Evolutionary conservation across 345 rosid species (phyloP).

Genomic region (Cardamine occulta): DNA sequence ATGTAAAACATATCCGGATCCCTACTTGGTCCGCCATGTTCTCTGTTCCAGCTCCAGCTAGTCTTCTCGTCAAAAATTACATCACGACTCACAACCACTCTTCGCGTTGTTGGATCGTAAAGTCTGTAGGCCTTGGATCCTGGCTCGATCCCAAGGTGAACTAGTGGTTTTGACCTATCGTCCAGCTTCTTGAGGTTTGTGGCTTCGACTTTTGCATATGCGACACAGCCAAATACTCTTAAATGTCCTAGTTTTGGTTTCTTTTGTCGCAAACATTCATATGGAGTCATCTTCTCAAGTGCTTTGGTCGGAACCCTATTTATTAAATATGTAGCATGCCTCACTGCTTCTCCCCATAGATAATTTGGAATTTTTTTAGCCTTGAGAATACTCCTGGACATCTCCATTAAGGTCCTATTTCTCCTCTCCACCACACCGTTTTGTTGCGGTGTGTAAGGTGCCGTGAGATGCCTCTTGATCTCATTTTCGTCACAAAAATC

Average conservation of each 20-base stretch:
- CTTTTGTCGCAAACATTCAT: neutral
- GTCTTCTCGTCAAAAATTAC: neutral
- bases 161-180: neutral
- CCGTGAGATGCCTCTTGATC: neutral
- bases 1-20: neutral
- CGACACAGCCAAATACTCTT: too few species aligned
- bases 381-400: neutral
- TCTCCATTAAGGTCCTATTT: neutral
- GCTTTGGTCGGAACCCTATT: neutral
- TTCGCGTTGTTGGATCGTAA: neutral
- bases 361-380: neutral
- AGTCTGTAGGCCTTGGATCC: neutral
- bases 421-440: neutral
- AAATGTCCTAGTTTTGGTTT: neutral
- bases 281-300: neutral
- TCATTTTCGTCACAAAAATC: neutral
- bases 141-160: neutral
- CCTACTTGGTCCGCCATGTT: rapidly evolving
- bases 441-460: neutral
- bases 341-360: neutral
- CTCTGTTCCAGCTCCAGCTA: neutral
- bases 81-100: too few species aligned
- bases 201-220: neutral
- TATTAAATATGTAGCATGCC: neutral
- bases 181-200: neutral